phyloP scores from a whole-genome alignment of 768 basidiomycete species.

The Kwoniella newhampshirensis region DNA sequence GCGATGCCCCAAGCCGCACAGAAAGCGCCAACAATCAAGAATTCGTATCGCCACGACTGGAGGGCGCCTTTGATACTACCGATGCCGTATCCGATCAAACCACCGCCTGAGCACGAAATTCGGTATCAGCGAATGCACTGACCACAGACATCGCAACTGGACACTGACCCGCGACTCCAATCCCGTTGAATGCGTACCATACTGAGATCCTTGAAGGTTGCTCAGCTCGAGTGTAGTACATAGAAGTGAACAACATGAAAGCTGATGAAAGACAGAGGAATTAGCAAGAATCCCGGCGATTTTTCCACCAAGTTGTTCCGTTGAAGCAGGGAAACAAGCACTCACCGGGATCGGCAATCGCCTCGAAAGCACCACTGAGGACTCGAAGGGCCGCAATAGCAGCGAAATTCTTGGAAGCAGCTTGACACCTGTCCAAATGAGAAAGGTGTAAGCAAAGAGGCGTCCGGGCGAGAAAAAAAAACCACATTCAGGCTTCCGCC shows the following conservation, averaged over 20 bases:
- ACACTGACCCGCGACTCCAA: constrained; percentile 55
- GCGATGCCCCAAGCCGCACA: constrained; percentile 49
- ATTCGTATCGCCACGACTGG: constrained; percentile 53
- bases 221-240: constrained; percentile 56
- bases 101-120: neutral
- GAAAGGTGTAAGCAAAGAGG: neutral
- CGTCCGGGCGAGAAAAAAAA: neutral
- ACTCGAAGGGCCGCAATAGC: constrained; percentile 55
- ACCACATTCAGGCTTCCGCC: neutral
- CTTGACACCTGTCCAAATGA: constrained; percentile 42
- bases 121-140: neutral
- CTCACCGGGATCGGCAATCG: constrained; percentile 54
- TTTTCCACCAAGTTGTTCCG: neutral
- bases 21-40: constrained; percentile 42
- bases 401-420: constrained; percentile 54
- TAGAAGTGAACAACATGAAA: constrained; percentile 55
- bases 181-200: constrained; percentile 56
- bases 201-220: constrained; percentile 55
- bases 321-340: neutral
- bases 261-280: constrained; percentile 8
- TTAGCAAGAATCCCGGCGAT: neutral
- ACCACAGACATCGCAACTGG: too few species aligned
- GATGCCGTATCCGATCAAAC: constrained; percentile 50
- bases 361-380: constrained; percentile 55
- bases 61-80: constrained; percentile 53